These are phyloP conservation scores for Coemansia sp. DNA, from an alignment of 192 early-diverging fungal species.

Conservation along the genomic window DNA sequence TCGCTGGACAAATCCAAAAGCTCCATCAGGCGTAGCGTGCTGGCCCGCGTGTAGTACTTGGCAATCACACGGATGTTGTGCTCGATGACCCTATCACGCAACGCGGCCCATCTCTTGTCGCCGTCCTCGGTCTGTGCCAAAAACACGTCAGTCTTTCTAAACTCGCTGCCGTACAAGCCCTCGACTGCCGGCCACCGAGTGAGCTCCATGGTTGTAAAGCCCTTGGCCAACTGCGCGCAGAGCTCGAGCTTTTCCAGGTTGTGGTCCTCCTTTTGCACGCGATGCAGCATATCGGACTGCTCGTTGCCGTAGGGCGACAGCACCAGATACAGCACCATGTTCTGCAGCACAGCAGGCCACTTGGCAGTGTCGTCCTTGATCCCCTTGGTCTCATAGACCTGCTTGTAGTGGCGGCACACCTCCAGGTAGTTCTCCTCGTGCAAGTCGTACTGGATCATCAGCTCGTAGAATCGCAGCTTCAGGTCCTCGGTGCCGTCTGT, in stretches of 20 bases:
- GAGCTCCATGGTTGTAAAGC: slow-evolving; percentile 89
- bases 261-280: slow-evolving; percentile 72
- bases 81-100: slow-evolving; percentile 94
- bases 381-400: slow-evolving; percentile 82
- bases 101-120: slow-evolving; percentile 70
- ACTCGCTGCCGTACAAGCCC: slow-evolving; percentile 76
- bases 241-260: slow-evolving; percentile 70
- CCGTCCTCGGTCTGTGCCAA: slow-evolving; percentile 68
- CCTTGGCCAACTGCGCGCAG: slow-evolving; percentile 81
- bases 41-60: slow-evolving; percentile 91
- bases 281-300: slow-evolving; percentile 90
- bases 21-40: slow-evolving; percentile 80
- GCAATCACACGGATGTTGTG: slow-evolving; percentile 98
- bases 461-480: slow-evolving; percentile 93
- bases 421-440: slow-evolving; percentile 89
- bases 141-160: slow-evolving; percentile 77
- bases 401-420: slow-evolving; percentile 88
- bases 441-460: slow-evolving; percentile 93
- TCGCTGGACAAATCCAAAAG: slow-evolving; percentile 80
- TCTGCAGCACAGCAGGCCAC: slow-evolving; percentile 73
- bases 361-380: slow-evolving; percentile 75
- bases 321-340: slow-evolving; percentile 80
- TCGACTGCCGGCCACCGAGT: slow-evolving; percentile 95
- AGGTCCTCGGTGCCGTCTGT: slow-evolving; percentile 66
- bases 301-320: slow-evolving; percentile 94